Base-by-base conservation (phyloP, 495 filamentous ascomycete genomes). In the Aspergillus kassunensis region DNA sequence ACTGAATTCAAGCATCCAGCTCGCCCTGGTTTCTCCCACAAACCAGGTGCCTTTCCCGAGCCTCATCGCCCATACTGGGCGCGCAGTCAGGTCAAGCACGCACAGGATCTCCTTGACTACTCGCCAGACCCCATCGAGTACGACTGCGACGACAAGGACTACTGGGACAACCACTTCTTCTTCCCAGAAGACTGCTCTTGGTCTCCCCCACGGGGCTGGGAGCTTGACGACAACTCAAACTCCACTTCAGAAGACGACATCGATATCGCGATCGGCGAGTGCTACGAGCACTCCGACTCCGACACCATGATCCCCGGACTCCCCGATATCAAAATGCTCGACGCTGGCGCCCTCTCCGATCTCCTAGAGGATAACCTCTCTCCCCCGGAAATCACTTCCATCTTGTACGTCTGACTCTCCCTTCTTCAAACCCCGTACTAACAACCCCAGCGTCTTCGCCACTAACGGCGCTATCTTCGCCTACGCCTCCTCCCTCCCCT, bases 391-490 rank as follows among this genome's bases (percentile, higher is more conserved):
- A 76, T 76, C 44, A 76, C 71, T 10, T 71, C 71, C 10, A 76
- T 76, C 34, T 49, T 76, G 73, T 74, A 65, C 13, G 65, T 25
- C 41, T 29, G 11, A 19, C 30, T 27, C 18, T 4, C 21, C 20
- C 42, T 16, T 31, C 16, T 16, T 25, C 31, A n/a, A n/a, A n/a
- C n/a, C n/a, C n/a, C n/a, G n/a, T n/a, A 36, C 48, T 45, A 21
- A 39, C 21, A 46, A 18, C 20, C 31, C 4, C 34, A 47, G 53
- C 69, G 73, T 56, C 54, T 76, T 41, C 68, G 70, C 69, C 49
- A 76, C 71, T 7, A 76, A 76, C 50, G 73, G 73, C 18, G 73
- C 73, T 43, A 68, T 76, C 24, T 76, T 76, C 48, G 73, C 73
- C 23, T 67, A 74, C 48, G 71, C 64, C 47, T 76, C 73, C 8